A percentile compares a stretch with the other conserved stretches of the same genome.
Evolutionary conservation across 163 green algal species (phyloP).

Genomic region (Chlamydomonas reinhardtii): DNA sequence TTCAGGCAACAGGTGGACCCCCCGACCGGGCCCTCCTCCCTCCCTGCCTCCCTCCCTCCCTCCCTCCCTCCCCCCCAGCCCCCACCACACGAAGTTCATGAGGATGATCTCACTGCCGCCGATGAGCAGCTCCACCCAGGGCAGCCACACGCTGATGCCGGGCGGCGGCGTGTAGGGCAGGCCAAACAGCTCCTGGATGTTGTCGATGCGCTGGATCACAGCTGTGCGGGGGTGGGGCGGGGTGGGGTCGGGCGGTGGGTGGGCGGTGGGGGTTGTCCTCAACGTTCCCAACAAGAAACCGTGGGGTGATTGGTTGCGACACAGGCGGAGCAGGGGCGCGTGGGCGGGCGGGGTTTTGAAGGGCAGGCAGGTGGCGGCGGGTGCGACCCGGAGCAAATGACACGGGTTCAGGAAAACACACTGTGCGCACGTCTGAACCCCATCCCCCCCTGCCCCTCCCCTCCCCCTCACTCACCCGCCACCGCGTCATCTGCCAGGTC

Average conservation of each 20-base stretch:
- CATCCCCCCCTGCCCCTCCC: background rate
- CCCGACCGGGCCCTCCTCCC: no score
- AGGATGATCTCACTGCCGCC: constrained; percentile 29
- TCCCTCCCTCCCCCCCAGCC: background rate
- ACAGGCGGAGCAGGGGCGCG: no score
- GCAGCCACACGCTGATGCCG: constrained; percentile 12
- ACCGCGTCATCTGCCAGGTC: constrained; percentile 14
- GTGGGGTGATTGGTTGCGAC: no score
- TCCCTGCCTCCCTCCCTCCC: background rate
- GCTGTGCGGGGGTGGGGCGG: background rate
- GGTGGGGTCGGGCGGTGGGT: background rate
- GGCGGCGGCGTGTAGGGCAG: constrained; percentile 11
- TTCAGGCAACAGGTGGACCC: no score
- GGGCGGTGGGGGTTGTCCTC: background rate
- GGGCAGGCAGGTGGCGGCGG: no score
- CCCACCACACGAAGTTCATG: constrained; percentile 1
- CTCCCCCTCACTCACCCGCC: background rate
- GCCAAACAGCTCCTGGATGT: constrained; percentile 9
- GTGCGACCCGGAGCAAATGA: no score
- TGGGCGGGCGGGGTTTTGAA: no score
- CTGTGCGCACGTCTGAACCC: background rate
- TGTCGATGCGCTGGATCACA: constrained; percentile 11
- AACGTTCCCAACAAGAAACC: no score
- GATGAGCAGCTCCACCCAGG: constrained; percentile 37
- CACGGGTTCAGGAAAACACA: no score